phyloP scores from a whole-genome alignment of 2,329 filamentous ascomycete genomes.

The Parastagonospora nodorum region DNA sequence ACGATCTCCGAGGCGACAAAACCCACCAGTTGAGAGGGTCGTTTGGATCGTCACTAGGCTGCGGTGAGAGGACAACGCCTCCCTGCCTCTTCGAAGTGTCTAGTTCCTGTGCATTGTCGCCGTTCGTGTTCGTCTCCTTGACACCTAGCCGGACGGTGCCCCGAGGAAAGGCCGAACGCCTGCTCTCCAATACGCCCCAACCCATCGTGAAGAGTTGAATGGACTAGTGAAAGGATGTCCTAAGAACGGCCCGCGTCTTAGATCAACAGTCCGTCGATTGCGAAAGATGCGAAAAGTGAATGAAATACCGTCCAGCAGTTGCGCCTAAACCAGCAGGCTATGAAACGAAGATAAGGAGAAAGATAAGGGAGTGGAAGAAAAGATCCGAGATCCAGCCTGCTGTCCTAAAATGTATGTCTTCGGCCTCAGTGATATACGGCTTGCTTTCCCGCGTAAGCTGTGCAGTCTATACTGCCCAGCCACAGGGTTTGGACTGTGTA shows the following conservation, averaged over 20 bases:
- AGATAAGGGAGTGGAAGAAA: slow-evolving; percentile 1
- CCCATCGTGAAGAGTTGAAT: slow-evolving; percentile 7
- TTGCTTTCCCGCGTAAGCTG: not conserved
- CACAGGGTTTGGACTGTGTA: not conserved
- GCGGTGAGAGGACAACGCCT: slow-evolving; percentile 5
- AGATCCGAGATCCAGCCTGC: slow-evolving; percentile 3
- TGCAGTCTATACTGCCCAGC: slow-evolving; percentile 4
- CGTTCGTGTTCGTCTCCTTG: slow-evolving; percentile 4
- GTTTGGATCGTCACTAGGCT: slow-evolving; percentile 10
- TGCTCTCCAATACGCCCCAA: slow-evolving; percentile 17
- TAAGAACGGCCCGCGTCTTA: not conserved
- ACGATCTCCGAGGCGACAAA: not conserved
- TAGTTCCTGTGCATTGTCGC: slow-evolving; percentile 4
- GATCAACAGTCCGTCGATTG: not conserved
- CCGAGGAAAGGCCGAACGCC: slow-evolving; percentile 6
- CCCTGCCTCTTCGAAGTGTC: slow-evolving; percentile 8
- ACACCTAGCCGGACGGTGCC: slow-evolving; percentile 11
- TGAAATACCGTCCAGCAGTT: slow-evolving; percentile 15
- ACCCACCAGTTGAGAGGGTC: slow-evolving; percentile 17
- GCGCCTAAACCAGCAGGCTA: slow-evolving; percentile 10
- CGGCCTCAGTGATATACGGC: slow-evolving; percentile 5
- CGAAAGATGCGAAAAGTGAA: not conserved
- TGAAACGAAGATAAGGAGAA: slow-evolving; percentile 8
- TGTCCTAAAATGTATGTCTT: slow-evolving; percentile 1
- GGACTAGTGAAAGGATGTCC: not conserved